A percentile compares a stretch with the other conserved stretches of the same genome.
Conservation (phyloP, 2,329 filamentous ascomycete genomes). For the Atkinsonella hypoxylon region DNA sequence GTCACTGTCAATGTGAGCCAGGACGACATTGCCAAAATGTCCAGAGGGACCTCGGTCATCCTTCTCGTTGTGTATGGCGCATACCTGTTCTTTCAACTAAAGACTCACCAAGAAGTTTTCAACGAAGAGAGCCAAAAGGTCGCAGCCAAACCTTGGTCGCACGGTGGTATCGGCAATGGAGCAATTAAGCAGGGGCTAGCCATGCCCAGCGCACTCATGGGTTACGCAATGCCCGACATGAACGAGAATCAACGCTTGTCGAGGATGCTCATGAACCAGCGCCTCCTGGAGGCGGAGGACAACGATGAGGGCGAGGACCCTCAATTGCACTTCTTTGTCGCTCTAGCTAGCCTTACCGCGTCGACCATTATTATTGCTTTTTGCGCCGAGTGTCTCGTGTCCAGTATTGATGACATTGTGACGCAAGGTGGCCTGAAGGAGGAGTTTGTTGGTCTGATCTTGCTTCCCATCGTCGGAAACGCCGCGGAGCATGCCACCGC, state of each 20-base stretch:
- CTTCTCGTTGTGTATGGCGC: constrained; percentile 71
- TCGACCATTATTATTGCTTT: constrained; percentile 71
- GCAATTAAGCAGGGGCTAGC: constrained; percentile 29
- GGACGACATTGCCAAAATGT: constrained; percentile 47
- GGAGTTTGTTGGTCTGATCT: constrained; percentile 69
- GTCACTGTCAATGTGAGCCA: constrained; percentile 26
- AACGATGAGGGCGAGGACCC: constrained; percentile 67
- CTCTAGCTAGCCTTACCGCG: constrained; percentile 56
- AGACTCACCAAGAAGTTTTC: constrained; percentile 72
- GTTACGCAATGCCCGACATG: constrained; percentile 19
- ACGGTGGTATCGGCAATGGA: constrained; percentile 16
- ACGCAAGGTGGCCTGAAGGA: constrained; percentile 47
- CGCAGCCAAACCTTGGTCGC: constrained; percentile 40
- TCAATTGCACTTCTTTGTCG: constrained; percentile 59
- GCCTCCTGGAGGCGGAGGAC: constrained; percentile 28
- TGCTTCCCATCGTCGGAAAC: constrained; percentile 74
- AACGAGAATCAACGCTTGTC: constrained; percentile 33
- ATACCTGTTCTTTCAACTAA: constrained; percentile 85
- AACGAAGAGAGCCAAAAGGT: constrained; percentile 70
- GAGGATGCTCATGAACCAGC: constrained; percentile 30
- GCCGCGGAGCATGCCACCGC: constrained; percentile 74
- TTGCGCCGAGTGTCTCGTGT: constrained; percentile 69
- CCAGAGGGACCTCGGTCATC: constrained; percentile 65
- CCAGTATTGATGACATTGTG: constrained; percentile 59
- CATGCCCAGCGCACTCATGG: constrained; percentile 26